Base-by-base conservation (phyloP, 106 monocot species). In the Gastrodia elata region DNA sequence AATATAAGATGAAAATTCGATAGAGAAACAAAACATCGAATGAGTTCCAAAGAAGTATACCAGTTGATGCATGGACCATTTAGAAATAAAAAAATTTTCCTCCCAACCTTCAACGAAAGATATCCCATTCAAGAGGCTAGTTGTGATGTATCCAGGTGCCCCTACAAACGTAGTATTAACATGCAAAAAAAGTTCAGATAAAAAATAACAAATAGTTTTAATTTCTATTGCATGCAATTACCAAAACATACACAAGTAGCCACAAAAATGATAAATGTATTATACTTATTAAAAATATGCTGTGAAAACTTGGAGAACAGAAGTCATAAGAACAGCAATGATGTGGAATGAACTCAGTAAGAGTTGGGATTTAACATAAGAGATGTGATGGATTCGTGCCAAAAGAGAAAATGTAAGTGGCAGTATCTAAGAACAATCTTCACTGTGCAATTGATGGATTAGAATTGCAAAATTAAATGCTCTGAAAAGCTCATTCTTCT, bases 11-110 rank as follows among this genome's bases (percentile, higher is more conserved):
- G 67, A 67, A 67, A 67, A 1, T 38, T 67, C 67, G 37, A 67
- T 5, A 67, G n/a, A 6, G 16, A 16, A 36, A 67, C 34, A 36
- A 36, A 7, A 67, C 34, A 38, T 34, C 35, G n/a, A 67, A 67
- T 6, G 7, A 37, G 5, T 67, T 14, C 37, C 37, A 25, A 25
- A 39, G 69, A 40, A 69, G 49, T 20, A 74, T 83, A 98, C 98
- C 90, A 98, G 76, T 49, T 98, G 93, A 61, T 98, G 98, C 98
- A 98, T 98, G 84, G 88, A 91, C 98, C 93, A 98, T 41, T 93
- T 98, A 39, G 98, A 91, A 72, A 98, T 83, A 67, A 98, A 98
- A 76, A 98, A 91, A 38, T 89, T 91, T 64, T 84, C 78, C 55
- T 91, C 88, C 91, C 93, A 98, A 32, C 98, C 98, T 73, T 98